phyloP scores from a whole-genome alignment of 2,329 filamentous ascomycete genomes.

The Coniella vitis region DNA sequence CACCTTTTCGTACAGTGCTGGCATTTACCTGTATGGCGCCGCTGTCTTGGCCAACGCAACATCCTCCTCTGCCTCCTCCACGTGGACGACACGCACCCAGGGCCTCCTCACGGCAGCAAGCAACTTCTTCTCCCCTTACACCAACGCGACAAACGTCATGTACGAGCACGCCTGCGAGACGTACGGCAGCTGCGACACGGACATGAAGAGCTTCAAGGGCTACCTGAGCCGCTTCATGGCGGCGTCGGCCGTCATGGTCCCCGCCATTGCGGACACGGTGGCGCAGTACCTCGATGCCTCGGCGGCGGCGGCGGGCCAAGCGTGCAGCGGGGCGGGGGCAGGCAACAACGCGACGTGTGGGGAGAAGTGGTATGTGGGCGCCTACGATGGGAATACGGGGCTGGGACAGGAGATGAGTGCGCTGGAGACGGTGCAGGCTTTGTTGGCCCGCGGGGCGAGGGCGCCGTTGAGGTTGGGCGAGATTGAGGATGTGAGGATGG shows the following conservation, averaged over 20 bases:
- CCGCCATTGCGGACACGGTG: slow-evolving; percentile 43
- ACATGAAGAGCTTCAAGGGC: slow-evolving; percentile 63
- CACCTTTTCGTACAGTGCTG: slow-evolving; percentile 60
- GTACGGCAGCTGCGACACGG: slow-evolving; percentile 48
- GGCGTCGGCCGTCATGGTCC: slow-evolving; percentile 48
- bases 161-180: slow-evolving; percentile 61
- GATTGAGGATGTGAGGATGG: slow-evolving; percentile 37
- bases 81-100: slow-evolving; percentile 48
- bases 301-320: slow-evolving; percentile 47
- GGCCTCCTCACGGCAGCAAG: slow-evolving; percentile 44
- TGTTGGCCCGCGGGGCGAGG: slow-evolving; percentile 38
- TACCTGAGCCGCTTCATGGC: slow-evolving; percentile 61
- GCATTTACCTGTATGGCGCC: slow-evolving; percentile 59
- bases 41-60: slow-evolving; percentile 59
- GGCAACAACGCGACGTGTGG: slow-evolving; percentile 47
- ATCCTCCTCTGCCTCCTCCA: slow-evolving; percentile 46
- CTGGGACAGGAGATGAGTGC: slow-evolving; percentile 60
- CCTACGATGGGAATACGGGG: slow-evolving; percentile 47
- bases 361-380: slow-evolving; percentile 54
- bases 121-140: slow-evolving; percentile 46
- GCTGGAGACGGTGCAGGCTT: slow-evolving; percentile 55
- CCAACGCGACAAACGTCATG: slow-evolving; percentile 53
- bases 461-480: slow-evolving; percentile 41
- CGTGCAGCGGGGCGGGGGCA: slow-evolving; percentile 46
- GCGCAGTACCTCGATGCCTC: slow-evolving; percentile 42